Percentiles rank a stretch among this genome's conserved stretches.
Evolutionary conservation across 2,329 filamentous ascomycete species (phyloP).

Genomic region (Alternaria rosae): DNA sequence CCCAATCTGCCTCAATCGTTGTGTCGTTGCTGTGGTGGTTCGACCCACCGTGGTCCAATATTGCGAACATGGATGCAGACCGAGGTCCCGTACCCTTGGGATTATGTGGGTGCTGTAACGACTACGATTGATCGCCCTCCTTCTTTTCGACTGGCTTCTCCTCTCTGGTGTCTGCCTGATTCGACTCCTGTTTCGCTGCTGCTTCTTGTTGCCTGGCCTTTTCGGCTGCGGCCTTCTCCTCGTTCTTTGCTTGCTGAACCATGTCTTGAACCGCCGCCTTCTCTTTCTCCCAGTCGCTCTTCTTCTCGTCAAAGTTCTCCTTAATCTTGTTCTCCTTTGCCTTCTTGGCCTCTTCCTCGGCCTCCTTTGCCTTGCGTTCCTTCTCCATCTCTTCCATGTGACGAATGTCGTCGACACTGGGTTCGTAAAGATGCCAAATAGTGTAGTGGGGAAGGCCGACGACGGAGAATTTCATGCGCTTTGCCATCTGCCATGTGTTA

Average conservation of each 20-base stretch:
- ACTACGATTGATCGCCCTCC: conserved; percentile 6
- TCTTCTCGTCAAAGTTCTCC: conserved; percentile 78
- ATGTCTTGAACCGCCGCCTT: conserved; percentile 79
- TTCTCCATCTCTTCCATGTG: conserved; percentile 99
- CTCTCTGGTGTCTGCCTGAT: conserved; percentile 38
- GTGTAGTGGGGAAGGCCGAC: conserved; percentile 97
- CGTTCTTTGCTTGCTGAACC: conserved; percentile 63
- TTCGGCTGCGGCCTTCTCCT: conserved; percentile 48
- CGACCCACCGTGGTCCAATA: not conserved
- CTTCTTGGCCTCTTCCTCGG: conserved; percentile 76
- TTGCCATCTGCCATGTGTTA: conserved; percentile 78
- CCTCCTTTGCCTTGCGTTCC: conserved; percentile 80
- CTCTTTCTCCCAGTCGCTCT: conserved; percentile 87
- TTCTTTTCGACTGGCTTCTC: conserved; percentile 26
- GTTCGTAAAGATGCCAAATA: conserved; percentile 99
- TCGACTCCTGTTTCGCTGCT: conserved; percentile 36
- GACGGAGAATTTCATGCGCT: conserved; percentile 93
- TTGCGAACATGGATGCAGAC: not conserved
- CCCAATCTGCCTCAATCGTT: conserved; percentile 20
- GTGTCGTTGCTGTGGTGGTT: conserved; percentile 22
- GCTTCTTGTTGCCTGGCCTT: conserved; percentile 64
- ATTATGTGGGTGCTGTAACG: not conserved
- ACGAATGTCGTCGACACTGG: conserved; percentile 94
- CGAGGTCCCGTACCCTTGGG: not conserved
- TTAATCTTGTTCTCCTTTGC: conserved; percentile 80